Conservation (phyloP, 257 asterid genomes). For the Craterostigma plantagineum region DNA sequence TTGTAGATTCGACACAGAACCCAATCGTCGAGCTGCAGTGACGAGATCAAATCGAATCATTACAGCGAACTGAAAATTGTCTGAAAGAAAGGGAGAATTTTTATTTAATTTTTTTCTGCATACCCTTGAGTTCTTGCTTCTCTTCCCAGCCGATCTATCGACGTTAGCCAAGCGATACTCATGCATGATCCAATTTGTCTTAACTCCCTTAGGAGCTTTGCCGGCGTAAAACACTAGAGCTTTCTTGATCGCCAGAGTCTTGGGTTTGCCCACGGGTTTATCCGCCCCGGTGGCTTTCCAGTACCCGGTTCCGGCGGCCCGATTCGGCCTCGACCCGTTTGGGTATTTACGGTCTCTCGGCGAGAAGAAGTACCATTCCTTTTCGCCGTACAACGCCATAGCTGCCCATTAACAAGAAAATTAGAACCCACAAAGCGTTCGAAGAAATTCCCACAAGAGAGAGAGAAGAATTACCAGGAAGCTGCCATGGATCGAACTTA, state of each 20-base stretch:
- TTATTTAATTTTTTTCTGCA: too few species aligned
- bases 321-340: slow-evolving; percentile 77
- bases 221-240: slow-evolving; percentile 79
- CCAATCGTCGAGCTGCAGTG: slow-evolving; percentile 74
- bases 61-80: too few species aligned
- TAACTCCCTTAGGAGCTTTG: slow-evolving; percentile 66
- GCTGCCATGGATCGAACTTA: slow-evolving; percentile 66
- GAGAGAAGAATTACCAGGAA: slow-evolving; percentile 39
- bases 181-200: slow-evolving; percentile 86
- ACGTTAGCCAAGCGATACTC: slow-evolving; percentile 72
- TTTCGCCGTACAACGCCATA: slow-evolving; percentile 65
- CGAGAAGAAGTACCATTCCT: slow-evolving; percentile 84
- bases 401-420: slow-evolving; percentile 14
- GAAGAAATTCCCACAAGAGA: neutral
- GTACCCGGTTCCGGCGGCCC: slow-evolving; percentile 76
- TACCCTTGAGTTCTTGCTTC: slow-evolving; percentile 45
- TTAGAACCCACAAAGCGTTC: too few species aligned
- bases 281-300: slow-evolving; percentile 95
- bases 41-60: too few species aligned
- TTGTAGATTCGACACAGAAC: slow-evolving; percentile 46
- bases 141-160: slow-evolving; percentile 64
- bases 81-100: too few species aligned
- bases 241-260: slow-evolving; percentile 54
- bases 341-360: slow-evolving; percentile 85
- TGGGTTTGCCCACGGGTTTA: slow-evolving; percentile 59